These are phyloP conservation scores for Phaeosphaeria sp. DNA, from an alignment of 2,329 filamentous ascomycete genomes.

Conservation along the genomic window DNA sequence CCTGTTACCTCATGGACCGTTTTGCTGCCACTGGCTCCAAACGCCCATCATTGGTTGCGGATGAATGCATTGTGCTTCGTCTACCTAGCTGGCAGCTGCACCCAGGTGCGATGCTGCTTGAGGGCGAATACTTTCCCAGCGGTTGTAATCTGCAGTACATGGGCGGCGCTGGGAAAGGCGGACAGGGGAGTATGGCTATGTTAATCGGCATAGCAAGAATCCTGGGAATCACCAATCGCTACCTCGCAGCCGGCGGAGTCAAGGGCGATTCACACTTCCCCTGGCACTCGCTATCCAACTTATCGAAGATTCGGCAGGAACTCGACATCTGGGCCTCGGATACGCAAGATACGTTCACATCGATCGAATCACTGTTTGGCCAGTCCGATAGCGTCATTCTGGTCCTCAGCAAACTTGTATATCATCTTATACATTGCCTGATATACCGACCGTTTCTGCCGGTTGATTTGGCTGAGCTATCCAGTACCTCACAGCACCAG, in stretches of 20 bases:
- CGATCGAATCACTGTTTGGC: constrained; percentile 75
- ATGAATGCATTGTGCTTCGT: constrained; percentile 76
- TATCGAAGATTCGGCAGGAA: constrained; percentile 86
- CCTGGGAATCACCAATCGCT: constrained; percentile 81
- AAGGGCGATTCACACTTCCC: constrained; percentile 91
- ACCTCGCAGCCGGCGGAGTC: constrained; percentile 83
- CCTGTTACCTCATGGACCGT: constrained; percentile 85
- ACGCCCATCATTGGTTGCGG: constrained; percentile 78
- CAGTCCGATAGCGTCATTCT: constrained; percentile 79
- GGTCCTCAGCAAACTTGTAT: constrained; percentile 84
- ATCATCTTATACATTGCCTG: constrained; percentile 85
- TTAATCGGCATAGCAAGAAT: constrained; percentile 85
- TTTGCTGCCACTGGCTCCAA: constrained; percentile 83
- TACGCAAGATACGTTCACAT: constrained; percentile 79
- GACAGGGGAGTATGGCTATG: constrained; percentile 78
- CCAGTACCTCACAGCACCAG: constrained; percentile 82
- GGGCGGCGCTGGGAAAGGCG: constrained; percentile 71
- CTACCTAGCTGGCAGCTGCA: constrained; percentile 76
- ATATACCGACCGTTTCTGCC: constrained; percentile 88
- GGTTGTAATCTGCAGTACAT: constrained; percentile 79
- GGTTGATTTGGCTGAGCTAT: constrained; percentile 80
- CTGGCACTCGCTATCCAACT: constrained; percentile 84
- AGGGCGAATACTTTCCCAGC: constrained; percentile 82
- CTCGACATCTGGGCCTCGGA: constrained; percentile 85
- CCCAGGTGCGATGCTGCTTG: constrained; percentile 66